These are phyloP conservation scores for Xerocomus amazonicus DNA, from an alignment of 1,284 basidiomycete species.

Conservation along the genomic window DNA sequence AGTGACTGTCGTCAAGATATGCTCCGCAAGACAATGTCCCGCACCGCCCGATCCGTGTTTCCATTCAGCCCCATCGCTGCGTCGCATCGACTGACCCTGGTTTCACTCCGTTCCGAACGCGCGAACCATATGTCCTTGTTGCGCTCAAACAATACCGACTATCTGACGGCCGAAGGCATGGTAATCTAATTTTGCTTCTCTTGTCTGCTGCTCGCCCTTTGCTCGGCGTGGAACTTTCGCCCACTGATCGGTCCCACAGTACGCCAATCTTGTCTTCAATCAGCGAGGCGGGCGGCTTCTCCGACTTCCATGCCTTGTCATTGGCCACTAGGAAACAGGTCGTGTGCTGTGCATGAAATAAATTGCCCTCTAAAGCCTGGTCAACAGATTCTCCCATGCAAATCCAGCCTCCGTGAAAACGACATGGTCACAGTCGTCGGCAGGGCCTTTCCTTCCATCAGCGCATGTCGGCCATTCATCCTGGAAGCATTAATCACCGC, in stretches of 20 bases:
- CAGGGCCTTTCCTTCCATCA: slow-evolving; percentile 23
- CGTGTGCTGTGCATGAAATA: slow-evolving; percentile 23
- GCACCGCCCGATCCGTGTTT: no score
- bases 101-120: slow-evolving; percentile 9
- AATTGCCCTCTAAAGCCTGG: slow-evolving; percentile 5
- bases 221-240: slow-evolving; percentile 2
- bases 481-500: slow-evolving; percentile 34
- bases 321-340: slow-evolving; percentile 14
- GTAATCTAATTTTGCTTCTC: not conserved
- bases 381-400: slow-evolving; percentile 25
- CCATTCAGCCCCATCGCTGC: not conserved
- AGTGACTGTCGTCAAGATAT: slow-evolving; percentile 12
- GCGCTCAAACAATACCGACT: slow-evolving; percentile 1
- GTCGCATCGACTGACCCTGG: slow-evolving; percentile 9
- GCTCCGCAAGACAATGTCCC: not conserved
- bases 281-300: slow-evolving; percentile 11
- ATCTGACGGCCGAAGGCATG: slow-evolving; percentile 1
- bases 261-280: slow-evolving; percentile 22
- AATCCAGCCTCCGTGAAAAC: slow-evolving; percentile 20
- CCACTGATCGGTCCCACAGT: slow-evolving; percentile 23
- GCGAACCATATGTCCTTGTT: slow-evolving; percentile 2
- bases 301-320: slow-evolving; percentile 15
- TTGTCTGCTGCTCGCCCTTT: slow-evolving; percentile 3
- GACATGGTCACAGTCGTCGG: slow-evolving; percentile 12
- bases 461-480: slow-evolving; percentile 27